Percentiles rank a stretch among this genome's conserved stretches.
These are phyloP conservation scores for Calonectria leucothoes DNA, from an alignment of 2,329 filamentous ascomycete species.

Conservation along the genomic window DNA sequence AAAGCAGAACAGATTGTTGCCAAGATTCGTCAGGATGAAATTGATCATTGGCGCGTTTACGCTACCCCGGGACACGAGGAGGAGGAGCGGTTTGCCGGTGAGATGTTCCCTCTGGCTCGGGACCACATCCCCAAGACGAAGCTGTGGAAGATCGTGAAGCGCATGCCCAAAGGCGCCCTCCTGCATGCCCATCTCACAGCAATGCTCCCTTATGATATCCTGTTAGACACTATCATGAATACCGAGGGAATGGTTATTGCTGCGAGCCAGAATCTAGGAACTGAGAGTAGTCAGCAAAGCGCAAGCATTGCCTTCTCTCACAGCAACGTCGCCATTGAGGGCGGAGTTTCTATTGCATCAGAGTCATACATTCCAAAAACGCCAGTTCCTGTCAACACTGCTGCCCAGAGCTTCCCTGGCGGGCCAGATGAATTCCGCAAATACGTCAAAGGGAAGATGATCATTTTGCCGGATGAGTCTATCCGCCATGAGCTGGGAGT, in stretches of 20 bases:
- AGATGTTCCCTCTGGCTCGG: conserved; percentile 3
- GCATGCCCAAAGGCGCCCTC: conserved; percentile 4
- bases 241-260: conserved; percentile 5
- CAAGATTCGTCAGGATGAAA: neutral
- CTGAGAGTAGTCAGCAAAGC: neutral
- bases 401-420: neutral
- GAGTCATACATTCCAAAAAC: neutral
- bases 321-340: neutral
- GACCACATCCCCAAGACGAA: neutral
- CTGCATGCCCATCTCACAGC: conserved; percentile 7
- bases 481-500: conserved; percentile 5
- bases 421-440: neutral
- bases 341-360: neutral
- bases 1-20: neutral
- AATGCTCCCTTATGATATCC: conserved; percentile 1
- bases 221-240: neutral
- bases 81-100: neutral
- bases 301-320: neutral
- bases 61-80: neutral
- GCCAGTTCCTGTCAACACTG: neutral
- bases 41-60: conserved; percentile 1
- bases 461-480: neutral
- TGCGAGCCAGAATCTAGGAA: neutral
- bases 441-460: neutral
- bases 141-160: conserved; percentile 8